phyloP scores from a whole-genome alignment of 208 protist species.

The Crithidia bombi region DNA sequence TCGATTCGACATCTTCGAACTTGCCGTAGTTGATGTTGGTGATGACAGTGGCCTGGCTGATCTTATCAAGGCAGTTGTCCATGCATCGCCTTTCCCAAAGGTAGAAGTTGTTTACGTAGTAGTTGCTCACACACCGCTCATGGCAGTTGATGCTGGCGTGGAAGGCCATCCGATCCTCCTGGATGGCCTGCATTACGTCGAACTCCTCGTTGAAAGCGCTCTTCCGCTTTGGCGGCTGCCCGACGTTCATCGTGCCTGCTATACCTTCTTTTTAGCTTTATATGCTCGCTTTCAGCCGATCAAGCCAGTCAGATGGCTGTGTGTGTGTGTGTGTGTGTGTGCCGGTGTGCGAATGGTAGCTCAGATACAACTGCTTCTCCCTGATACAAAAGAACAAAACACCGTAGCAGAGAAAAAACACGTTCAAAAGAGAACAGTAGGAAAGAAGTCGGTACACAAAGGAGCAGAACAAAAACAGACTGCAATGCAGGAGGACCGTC shows the following conservation, averaged over 20 bases:
- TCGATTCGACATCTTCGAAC: slow-evolving; percentile 63
- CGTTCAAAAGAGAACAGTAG: too few relatives aligned
- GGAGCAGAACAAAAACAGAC: too few relatives aligned
- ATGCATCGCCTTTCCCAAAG: slow-evolving; percentile 79
- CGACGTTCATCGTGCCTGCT: slow-evolving; percentile 42
- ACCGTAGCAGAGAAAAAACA: too few relatives aligned
- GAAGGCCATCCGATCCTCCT: slow-evolving; percentile 90
- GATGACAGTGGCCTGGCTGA: slow-evolving; percentile 84
- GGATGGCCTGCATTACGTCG: slow-evolving; percentile 80
- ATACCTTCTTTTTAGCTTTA: background rate
- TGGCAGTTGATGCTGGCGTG: slow-evolving; percentile 73
- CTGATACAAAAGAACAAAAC: too few relatives aligned
- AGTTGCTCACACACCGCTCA: slow-evolving; percentile 80
- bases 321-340: background rate
- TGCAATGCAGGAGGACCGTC: too few relatives aligned
- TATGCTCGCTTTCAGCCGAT: too few relatives aligned
- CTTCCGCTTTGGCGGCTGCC: slow-evolving; percentile 39
- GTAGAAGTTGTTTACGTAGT: slow-evolving; percentile 86
- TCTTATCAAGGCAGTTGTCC: slow-evolving; percentile 89
- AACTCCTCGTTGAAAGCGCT: slow-evolving; percentile 82
- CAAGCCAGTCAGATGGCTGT: too few relatives aligned
- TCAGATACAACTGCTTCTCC: too few relatives aligned
- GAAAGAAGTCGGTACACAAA: too few relatives aligned
- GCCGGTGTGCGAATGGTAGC: too few relatives aligned
- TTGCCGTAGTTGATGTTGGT: slow-evolving; percentile 87